phyloP scores from a whole-genome alignment of 1,284 basidiomycete species.

The Leccinum huronense region DNA sequence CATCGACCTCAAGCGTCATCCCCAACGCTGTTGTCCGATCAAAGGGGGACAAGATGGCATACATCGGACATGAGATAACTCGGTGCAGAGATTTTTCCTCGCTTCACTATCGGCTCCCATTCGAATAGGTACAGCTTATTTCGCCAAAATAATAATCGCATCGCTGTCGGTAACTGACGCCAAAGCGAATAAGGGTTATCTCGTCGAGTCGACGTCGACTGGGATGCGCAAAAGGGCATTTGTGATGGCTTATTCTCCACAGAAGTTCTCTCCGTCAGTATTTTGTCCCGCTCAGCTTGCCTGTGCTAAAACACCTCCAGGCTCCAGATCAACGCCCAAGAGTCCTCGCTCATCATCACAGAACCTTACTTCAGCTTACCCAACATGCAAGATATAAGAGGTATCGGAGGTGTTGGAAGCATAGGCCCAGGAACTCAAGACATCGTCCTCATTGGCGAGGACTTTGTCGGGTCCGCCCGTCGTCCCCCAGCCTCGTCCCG shows the following conservation, averaged over 20 bases:
- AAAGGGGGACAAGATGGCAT: constrained; percentile 74
- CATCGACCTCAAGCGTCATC: constrained; percentile 51
- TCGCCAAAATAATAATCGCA: neutral
- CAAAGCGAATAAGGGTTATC: constrained; percentile 64
- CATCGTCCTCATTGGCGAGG: constrained; percentile 10
- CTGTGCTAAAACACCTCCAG: constrained; percentile 4
- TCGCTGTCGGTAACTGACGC: constrained; percentile 13
- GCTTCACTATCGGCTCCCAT: constrained; percentile 77
- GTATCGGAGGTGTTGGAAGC: neutral
- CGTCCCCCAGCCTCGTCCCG: neutral
- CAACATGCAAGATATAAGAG: constrained; percentile 74
- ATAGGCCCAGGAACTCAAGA: neutral
- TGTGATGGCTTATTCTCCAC: constrained; percentile 85
- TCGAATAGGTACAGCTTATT: constrained; percentile 68
- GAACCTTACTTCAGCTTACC: constrained; percentile 94
- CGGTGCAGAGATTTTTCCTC: constrained; percentile 75
- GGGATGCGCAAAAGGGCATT: constrained; percentile 89
- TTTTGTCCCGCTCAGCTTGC: neutral
- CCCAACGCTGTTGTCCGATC: constrained; percentile 80
- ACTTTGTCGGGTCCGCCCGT: neutral
- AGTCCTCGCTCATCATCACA: constrained; percentile 79
- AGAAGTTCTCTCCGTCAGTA: constrained; percentile 63
- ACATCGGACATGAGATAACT: constrained; percentile 80
- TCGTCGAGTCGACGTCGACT: constrained; percentile 59
- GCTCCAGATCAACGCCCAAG: constrained; percentile 65